Percentiles rank a stretch among this genome's conserved stretches.
phyloP scores from a whole-genome alignment of 2,329 filamentous ascomycete species.

The Tolypocladium album region DNA sequence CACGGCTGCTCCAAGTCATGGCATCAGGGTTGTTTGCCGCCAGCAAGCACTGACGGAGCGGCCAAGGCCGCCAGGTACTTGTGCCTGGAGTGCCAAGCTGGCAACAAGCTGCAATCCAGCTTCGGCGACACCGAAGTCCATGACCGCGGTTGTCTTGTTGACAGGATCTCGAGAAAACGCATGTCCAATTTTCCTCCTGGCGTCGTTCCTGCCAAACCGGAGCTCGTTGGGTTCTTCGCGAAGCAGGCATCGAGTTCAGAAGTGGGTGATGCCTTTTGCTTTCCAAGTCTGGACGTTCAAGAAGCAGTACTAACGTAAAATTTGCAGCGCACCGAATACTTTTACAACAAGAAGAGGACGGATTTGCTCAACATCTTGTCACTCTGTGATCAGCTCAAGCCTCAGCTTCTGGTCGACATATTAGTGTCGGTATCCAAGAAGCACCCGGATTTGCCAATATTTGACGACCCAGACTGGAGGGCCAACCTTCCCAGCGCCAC shows the following conservation, averaged over 20 bases:
- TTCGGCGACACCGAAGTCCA: constrained; percentile 5
- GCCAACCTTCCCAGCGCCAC: constrained; percentile 3
- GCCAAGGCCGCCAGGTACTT: constrained; percentile 3
- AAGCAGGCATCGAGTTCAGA: constrained; percentile 21
- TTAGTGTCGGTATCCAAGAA: constrained; percentile 30
- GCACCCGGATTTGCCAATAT: constrained; percentile 31
- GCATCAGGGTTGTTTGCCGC: constrained; percentile 13
- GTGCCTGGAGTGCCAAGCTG: constrained; percentile 9
- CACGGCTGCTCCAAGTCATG: constrained; percentile 10
- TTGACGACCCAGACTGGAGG: constrained; percentile 30
- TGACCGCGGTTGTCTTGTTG: constrained; percentile 15
- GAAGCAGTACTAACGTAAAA: background rate
- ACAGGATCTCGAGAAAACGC: constrained; percentile 18
- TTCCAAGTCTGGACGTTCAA: no score
- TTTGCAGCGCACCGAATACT: constrained; percentile 26
- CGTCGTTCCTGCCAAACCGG: constrained; percentile 21
- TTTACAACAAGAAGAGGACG: constrained; percentile 22
- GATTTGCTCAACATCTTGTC: constrained; percentile 29
- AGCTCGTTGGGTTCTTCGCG: constrained; percentile 26
- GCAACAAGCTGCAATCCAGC: background rate
- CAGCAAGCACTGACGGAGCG: constrained; percentile 1
- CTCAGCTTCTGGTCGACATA: constrained; percentile 29
- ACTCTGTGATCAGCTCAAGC: constrained; percentile 28
- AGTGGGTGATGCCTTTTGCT: constrained; percentile 14
- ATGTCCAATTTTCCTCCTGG: constrained; percentile 20